Percentiles rank a stretch among this genome's conserved stretches.
Evolutionary conservation across 1,284 basidiomycete genomes (phyloP).

Genomic region (Kwoniella shivajii): DNA sequence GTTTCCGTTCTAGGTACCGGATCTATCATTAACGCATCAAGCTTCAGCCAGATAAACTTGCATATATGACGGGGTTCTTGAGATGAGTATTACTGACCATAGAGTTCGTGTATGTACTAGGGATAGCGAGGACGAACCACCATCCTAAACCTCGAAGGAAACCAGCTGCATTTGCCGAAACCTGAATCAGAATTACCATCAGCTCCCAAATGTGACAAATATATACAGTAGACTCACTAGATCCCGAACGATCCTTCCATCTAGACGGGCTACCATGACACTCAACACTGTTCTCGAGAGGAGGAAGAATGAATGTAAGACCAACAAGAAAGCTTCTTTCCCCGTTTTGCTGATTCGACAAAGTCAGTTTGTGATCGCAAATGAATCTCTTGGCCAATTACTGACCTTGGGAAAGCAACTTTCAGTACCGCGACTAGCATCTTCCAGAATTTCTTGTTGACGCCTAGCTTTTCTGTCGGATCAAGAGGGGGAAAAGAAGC

Average conservation of each 20-base stretch:
- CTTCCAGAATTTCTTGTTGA: slow-evolving; percentile 75
- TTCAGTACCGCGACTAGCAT: slow-evolving; percentile 77
- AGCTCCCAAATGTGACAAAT: background rate
- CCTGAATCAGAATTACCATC: slow-evolving; percentile 45
- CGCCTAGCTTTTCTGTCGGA: slow-evolving; percentile 63
- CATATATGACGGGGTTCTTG: background rate
- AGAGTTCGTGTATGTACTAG: slow-evolving; percentile 93
- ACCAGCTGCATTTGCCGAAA: slow-evolving; percentile 80
- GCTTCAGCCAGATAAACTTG: background rate
- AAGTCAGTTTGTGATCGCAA: background rate
- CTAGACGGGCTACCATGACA: slow-evolving; percentile 82
- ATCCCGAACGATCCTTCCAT: slow-evolving; percentile 87
- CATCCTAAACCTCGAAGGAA: slow-evolving; percentile 80
- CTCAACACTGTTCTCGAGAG: slow-evolving; percentile 83
- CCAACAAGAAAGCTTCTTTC: slow-evolving; percentile 75
- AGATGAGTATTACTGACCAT: slow-evolving; percentile 64
- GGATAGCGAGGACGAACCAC: slow-evolving; percentile 89
- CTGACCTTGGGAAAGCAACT: slow-evolving; percentile 67
- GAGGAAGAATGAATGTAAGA: slow-evolving; percentile 83
- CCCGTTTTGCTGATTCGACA: slow-evolving; percentile 63
- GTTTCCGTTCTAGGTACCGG: slow-evolving; percentile 85
- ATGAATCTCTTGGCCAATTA: background rate
- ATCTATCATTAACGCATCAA: slow-evolving; percentile 60
- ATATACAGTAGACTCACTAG: slow-evolving; percentile 59
- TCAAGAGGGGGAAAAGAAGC: slow-evolving; percentile 38